Evolutionary conservation across 495 filamentous ascomycete genomes (phyloP).

Genomic region (Ascodesmis nigricans): DNA sequence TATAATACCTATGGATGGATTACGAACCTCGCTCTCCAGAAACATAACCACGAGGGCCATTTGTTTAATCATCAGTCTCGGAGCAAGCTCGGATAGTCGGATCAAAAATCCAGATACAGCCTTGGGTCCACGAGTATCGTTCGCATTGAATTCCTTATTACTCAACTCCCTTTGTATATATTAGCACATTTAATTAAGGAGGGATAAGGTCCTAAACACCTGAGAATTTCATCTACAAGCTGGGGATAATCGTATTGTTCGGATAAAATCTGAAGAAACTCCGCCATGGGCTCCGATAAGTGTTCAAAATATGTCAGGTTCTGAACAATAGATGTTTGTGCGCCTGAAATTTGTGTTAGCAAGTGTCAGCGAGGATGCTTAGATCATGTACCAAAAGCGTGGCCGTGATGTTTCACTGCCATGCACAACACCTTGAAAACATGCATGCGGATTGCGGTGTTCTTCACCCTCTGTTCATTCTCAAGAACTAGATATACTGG

Average conservation of each 20-base stretch:
- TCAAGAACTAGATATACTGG: slow-evolving; percentile 85
- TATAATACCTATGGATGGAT: background rate
- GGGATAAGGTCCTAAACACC: slow-evolving; percentile 26
- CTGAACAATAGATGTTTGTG: slow-evolving; percentile 93
- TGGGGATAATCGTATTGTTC: slow-evolving; percentile 98
- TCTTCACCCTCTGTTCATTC: slow-evolving; percentile 83
- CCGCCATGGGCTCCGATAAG: slow-evolving; percentile 93
- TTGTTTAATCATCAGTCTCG: slow-evolving; percentile 84
- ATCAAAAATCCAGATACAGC: slow-evolving; percentile 93
- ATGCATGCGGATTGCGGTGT: slow-evolving; percentile 79
- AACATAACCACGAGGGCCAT: slow-evolving; percentile 86
- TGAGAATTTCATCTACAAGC: slow-evolving; percentile 75
- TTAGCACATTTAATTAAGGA: slow-evolving; percentile 17
- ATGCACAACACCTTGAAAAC: slow-evolving; percentile 92
- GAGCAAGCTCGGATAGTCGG: slow-evolving; percentile 86
- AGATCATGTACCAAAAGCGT: slow-evolving; percentile 60
- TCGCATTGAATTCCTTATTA: slow-evolving; percentile 93
- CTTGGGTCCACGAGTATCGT: slow-evolving; percentile 85
- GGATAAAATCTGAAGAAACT: slow-evolving; percentile 84
- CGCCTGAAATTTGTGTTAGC: slow-evolving; percentile 32
- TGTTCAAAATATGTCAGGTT: slow-evolving; percentile 97
- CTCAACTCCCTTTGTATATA: slow-evolving; percentile 46
- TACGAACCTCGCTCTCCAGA: slow-evolving; percentile 66
- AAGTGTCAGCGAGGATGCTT: background rate
- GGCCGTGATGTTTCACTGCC: slow-evolving; percentile 93